These are phyloP conservation scores for Hevea brasiliensis DNA, from an alignment of 345 rosid genomes.

Conservation along the genomic window DNA sequence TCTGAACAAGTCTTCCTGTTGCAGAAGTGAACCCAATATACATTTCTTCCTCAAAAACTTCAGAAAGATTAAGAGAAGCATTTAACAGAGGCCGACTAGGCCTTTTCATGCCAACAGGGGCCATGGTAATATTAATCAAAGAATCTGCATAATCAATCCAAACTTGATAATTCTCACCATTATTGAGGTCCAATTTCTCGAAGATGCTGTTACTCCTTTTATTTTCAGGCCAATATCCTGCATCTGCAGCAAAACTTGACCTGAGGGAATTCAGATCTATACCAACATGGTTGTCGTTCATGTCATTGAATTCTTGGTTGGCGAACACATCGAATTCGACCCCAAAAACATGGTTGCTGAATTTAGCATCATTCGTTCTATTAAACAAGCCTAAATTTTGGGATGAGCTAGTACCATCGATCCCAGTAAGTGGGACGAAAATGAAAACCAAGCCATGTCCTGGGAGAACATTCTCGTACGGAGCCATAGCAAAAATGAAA, in stretches of 20 bases:
- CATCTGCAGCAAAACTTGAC: slow-evolving; percentile 35
- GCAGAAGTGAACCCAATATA: slow-evolving; percentile 70
- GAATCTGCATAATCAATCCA: slow-evolving; percentile 70
- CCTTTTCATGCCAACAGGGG: slow-evolving; percentile 34
- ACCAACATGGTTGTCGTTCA: slow-evolving; percentile 69
- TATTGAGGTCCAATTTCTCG: slow-evolving; percentile 52
- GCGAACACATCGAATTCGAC: slow-evolving; percentile 66
- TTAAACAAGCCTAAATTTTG: slow-evolving; percentile 66
- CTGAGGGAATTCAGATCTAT: slow-evolving; percentile 63
- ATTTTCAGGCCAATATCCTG: slow-evolving; percentile 54
- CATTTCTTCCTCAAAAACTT: slow-evolving; percentile 65
- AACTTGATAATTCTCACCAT: slow-evolving; percentile 75
- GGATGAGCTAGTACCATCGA: slow-evolving; percentile 39
- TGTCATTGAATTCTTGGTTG: slow-evolving; percentile 71
- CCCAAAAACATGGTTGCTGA: slow-evolving; percentile 49
- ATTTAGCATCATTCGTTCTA: slow-evolving; percentile 44
- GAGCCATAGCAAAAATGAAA: slow-evolving; percentile 70
- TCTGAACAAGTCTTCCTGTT: slow-evolving; percentile 55
- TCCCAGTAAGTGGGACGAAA: slow-evolving; percentile 48
- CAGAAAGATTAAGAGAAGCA: slow-evolving; percentile 46
- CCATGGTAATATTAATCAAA: slow-evolving; percentile 44
- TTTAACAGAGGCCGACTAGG: slow-evolving; percentile 49
- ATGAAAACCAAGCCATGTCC: slow-evolving; percentile 73
- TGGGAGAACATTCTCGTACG: slow-evolving; percentile 40
- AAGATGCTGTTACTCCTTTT: slow-evolving; percentile 20